phyloP scores from a whole-genome alignment of 2,329 filamentous ascomycete species.

The Madurella fahalii region DNA sequence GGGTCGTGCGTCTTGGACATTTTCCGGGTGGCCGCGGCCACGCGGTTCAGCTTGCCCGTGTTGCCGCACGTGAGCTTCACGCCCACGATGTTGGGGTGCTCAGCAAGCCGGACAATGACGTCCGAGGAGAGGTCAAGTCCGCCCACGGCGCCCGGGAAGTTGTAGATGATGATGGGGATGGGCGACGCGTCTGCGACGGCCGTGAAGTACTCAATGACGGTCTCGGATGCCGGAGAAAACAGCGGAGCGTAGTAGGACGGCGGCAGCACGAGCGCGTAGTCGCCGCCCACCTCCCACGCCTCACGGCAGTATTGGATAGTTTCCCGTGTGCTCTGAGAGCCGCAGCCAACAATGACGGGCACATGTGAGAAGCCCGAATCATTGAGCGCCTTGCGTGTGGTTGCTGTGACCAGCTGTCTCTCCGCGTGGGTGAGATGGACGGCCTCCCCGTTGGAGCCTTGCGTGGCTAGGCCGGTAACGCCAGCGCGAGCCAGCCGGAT shows the following conservation, averaged over 20 bases:
- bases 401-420: constrained; percentile 62
- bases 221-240: constrained; percentile 57
- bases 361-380: constrained; percentile 60
- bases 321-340: constrained; percentile 69
- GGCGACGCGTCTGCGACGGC: constrained; percentile 60
- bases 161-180: constrained; percentile 65
- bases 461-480: constrained; percentile 69
- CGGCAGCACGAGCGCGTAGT: constrained; percentile 72
- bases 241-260: constrained; percentile 71
- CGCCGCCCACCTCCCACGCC: constrained; percentile 64
- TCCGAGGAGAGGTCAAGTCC: constrained; percentile 64
- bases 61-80: constrained; percentile 69
- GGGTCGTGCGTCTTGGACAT: constrained; percentile 32
- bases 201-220: constrained; percentile 62
- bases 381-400: constrained; percentile 67
- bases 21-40: constrained; percentile 54
- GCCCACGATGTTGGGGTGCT: constrained; percentile 63
- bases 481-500: constrained; percentile 70
- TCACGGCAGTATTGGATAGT: constrained; percentile 66
- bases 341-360: constrained; percentile 73
- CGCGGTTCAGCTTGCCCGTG: constrained; percentile 64
- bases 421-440: constrained; percentile 71
- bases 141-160: constrained; percentile 61
- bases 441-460: constrained; percentile 80
- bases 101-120: constrained; percentile 53